Evolutionary conservation across 495 filamentous ascomycete species (phyloP).

Genomic region (Aspergillus cavernicola): DNA sequence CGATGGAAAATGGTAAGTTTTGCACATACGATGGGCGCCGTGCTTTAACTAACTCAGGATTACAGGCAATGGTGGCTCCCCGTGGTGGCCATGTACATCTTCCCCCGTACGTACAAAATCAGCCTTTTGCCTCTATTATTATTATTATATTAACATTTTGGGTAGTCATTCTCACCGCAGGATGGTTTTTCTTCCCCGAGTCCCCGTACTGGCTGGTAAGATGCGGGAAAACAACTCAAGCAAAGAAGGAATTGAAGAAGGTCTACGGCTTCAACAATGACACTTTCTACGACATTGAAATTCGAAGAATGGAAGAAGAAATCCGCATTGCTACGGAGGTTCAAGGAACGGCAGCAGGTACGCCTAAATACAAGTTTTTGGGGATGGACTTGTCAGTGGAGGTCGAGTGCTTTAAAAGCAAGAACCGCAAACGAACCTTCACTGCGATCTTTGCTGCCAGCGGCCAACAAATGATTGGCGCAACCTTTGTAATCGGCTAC

Average conservation of each 20-base stretch:
- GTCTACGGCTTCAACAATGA: slow-evolving; percentile 18
- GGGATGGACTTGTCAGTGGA: slow-evolving; percentile 16
- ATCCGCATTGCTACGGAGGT: neutral
- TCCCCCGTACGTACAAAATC: slow-evolving; percentile 19
- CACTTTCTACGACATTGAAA: slow-evolving; percentile 15
- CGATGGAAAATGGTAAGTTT: slow-evolving; percentile 5
- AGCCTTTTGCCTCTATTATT: no score
- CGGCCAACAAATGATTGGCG: slow-evolving; percentile 22
- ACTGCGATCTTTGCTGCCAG: slow-evolving; percentile 22
- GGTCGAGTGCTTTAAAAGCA: slow-evolving; percentile 16
- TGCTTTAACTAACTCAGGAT: neutral
- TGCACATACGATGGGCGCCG: neutral
- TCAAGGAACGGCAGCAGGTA: no score
- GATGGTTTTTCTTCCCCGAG: slow-evolving; percentile 22
- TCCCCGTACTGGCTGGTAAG: slow-evolving; percentile 23
- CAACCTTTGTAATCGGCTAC: slow-evolving; percentile 24
- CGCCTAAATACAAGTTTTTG: neutral
- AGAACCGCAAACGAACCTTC: slow-evolving; percentile 21
- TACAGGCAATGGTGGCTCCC: slow-evolving; percentile 25
- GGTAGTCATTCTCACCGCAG: slow-evolving; percentile 15
- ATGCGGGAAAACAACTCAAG: slow-evolving; percentile 3
- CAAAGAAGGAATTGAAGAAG: slow-evolving; percentile 8
- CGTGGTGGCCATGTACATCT: slow-evolving; percentile 23
- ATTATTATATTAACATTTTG: neutral
- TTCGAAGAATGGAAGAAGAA: slow-evolving; percentile 15